These are phyloP conservation scores for Picea sitchensis DNA, from an alignment of 75 land plant genomes.

Conservation along the genomic window DNA sequence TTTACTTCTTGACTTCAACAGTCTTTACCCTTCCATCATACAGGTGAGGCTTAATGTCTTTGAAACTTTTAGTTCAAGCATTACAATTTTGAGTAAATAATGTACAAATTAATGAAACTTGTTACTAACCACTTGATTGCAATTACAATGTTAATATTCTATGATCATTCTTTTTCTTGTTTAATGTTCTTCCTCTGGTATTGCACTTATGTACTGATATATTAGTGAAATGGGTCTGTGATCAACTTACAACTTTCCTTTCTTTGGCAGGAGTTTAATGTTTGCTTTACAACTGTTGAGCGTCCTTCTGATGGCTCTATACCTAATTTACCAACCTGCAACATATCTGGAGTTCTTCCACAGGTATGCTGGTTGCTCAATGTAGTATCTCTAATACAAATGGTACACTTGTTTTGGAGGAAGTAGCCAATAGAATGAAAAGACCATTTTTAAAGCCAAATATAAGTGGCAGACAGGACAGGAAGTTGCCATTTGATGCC, in stretches of 20 bases:
- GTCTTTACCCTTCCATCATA: constrained; percentile 98
- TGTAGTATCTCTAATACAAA: not conserved
- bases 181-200: not conserved
- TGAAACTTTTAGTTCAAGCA: not conserved
- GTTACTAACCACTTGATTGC: not conserved
- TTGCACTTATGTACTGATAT: not conserved
- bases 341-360: constrained; percentile 74
- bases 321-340: constrained; percentile 66
- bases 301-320: constrained; percentile 63
- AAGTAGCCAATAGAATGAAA: not conserved
- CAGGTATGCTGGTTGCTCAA: constrained; percentile 57
- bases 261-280: constrained; percentile 82
- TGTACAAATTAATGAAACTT: not conserved
- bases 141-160: not conserved
- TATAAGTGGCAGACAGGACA: not conserved
- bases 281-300: constrained; percentile 97
- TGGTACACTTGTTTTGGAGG: not conserved
- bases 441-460: not conserved
- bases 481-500: too few species aligned
- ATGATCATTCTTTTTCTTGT: not conserved
- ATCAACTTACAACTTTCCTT: not conserved
- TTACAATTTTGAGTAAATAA: not conserved
- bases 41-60: constrained; percentile 46
- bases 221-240: not conserved
- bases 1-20: constrained; percentile 96